A percentile compares a stretch with the other conserved stretches of the same genome.
Evolutionary conservation across 1,284 basidiomycete species (phyloP).

Genomic region (Chalciporus piperatoides): DNA sequence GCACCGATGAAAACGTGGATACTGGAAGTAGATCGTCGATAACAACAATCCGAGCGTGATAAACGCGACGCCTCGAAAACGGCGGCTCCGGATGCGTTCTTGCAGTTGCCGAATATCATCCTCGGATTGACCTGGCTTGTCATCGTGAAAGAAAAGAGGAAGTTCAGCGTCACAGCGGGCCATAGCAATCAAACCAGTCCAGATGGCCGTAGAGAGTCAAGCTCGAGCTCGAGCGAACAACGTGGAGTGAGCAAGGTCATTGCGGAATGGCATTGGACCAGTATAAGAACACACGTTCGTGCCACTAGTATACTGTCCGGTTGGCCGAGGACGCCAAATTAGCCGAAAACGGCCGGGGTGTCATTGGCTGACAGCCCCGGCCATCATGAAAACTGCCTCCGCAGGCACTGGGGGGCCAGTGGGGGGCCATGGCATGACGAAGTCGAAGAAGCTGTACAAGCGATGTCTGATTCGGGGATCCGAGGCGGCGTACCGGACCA

Average conservation of each 20-base stretch:
- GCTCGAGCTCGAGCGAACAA: neutral
- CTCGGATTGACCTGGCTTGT: conserved; percentile 3
- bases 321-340: neutral
- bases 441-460: neutral
- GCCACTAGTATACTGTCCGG: conserved; percentile 8
- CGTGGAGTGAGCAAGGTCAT: conserved; percentile 15
- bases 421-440: neutral
- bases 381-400: neutral
- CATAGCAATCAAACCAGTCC: neutral
- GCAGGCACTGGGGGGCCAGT: neutral
- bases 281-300: conserved; percentile 29
- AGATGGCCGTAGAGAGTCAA: neutral
- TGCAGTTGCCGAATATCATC: neutral
- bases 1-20: conserved; percentile 6
- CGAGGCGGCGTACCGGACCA: too few relatives aligned
- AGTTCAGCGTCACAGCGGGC: conserved; percentile 3
- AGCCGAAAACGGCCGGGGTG: conserved; percentile 14
- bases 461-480: neutral
- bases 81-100: conserved; percentile 1
- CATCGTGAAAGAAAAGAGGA: conserved; percentile 9
- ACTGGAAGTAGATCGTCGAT: conserved; percentile 13
- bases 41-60: conserved; percentile 20
- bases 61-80: conserved; percentile 7
- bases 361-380: neutral
- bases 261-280: neutral